Base-by-base conservation (phyloP, 306 rosid genomes). In the Corylus heterophylla region DNA sequence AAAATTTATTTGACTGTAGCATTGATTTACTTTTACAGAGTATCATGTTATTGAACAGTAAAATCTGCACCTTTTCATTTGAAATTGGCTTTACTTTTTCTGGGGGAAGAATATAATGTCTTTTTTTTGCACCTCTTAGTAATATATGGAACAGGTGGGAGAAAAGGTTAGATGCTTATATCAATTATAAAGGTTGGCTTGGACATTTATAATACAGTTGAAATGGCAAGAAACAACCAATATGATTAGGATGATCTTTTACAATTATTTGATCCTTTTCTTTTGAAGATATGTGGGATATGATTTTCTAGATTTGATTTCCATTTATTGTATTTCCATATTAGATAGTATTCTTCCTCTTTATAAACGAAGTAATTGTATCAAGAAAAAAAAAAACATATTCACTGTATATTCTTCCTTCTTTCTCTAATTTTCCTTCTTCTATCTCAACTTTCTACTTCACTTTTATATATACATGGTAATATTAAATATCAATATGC, bases 21-120 rank as follows among this genome's bases (percentile, higher is more conserved):
- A 12, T 49, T 12, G 22, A 7, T 51, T 52, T 76, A 12, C 73
- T n/a, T 5, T 68, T 22, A 18, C 63, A 66, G 16, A 64, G 27
- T 37, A 39, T 64, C 27, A 35, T 62, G 44, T 48, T 62, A 52
- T 45, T 37, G 62, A 52, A 42, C 25, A 55, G 20, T 56, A 54
- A 45, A 74, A 17, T 11, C 64, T 44, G n/a, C 72, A 50, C n/a
- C 54, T 71, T 70, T 71, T 12, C 56, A 12, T 39, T 70, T 61
- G 44, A 27, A 62, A 5, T 55, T 71, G 37, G 44, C 16, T 55
- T 18, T 76, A n/a, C 39, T 6, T 11, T 12, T 29, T 27, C 4
- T 27, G 17, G 42, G 37, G 42, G 17, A 6, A 52, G 12, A 52
- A 12, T 11, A 62, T 27, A 5, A 25, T 29, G 8, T 12, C 42